These are phyloP conservation scores for Mycena rosella DNA, from an alignment of 768 basidiomycete genomes.

Conservation along the genomic window DNA sequence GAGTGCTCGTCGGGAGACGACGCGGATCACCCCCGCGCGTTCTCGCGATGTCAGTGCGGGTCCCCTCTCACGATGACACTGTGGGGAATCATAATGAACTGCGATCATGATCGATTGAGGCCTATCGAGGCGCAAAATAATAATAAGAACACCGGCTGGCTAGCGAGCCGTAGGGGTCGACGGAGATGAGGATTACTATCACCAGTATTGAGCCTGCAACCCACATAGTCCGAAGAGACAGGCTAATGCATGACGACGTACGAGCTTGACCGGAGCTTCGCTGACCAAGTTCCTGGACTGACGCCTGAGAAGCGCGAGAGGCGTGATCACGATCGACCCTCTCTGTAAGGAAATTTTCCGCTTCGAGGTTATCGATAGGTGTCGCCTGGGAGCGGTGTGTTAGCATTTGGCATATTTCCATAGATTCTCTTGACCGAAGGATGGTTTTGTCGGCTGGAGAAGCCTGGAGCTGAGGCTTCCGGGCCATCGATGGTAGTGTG, in stretches of 20 bases:
- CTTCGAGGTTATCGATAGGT: slow-evolving; percentile 21
- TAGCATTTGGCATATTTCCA: not conserved
- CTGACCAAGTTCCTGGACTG: slow-evolving; percentile 6
- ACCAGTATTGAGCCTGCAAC: no score
- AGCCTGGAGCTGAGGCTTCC: not conserved
- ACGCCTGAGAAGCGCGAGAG: slow-evolving; percentile 1
- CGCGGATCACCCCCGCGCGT: slow-evolving; percentile 10
- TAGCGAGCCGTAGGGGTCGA: no score
- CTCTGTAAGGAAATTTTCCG: slow-evolving; percentile 19
- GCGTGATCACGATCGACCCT: slow-evolving; percentile 19
- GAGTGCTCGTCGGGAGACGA: no score
- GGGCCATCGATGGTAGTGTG: not conserved
- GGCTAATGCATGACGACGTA: no score
- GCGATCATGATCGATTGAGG: slow-evolving; percentile 23
- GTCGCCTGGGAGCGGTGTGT: not conserved
- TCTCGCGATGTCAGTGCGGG: slow-evolving; percentile 8
- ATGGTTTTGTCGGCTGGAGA: not conserved
- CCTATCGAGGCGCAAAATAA: slow-evolving; percentile 1
- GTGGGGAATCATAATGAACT: slow-evolving; percentile 8
- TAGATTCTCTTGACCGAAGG: not conserved
- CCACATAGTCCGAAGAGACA: no score
- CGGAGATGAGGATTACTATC: not conserved
- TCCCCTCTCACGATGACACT: not conserved
- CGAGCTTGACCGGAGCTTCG: no score
- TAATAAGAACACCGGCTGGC: no score